Evolutionary conservation across 2,329 filamentous ascomycete species (phyloP), one percentile per base, ranked within the genome.

Genomic region (Trichoderma sp.): DNA sequence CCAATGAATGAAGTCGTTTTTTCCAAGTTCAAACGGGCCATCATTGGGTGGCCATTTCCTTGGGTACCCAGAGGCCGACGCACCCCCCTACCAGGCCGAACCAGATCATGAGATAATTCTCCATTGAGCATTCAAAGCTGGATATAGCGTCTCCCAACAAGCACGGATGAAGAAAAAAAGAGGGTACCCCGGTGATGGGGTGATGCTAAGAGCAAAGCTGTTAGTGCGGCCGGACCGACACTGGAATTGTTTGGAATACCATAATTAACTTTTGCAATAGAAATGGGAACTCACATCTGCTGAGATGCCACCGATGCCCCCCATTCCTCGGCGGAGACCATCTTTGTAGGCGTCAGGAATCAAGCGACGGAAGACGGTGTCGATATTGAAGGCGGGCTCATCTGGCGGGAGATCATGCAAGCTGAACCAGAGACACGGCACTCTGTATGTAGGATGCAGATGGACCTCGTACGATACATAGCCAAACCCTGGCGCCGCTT

Each of bases 141-240:
- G 84, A 83, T 86, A 98, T 92, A 64, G 92, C 92, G 72, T 95
- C 91, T 68, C 91, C 92, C 10, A 96, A 92, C 78, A 92, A 88
- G 81, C 96, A 98, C 29, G 96, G 95, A 81, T 99, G 96, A 74
- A 98, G 86, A 80, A 97, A 97, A 80, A 95, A 97, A 61, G 89
- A 88, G 52, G 94, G 93, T 70, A 90, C 80, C 65, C 91, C 91
- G 69, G 89, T 92, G 70, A 92, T 80, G 64, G 96, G 95, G 84
- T 98, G 94, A 79, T 96, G 90, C 89, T 95, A 81, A 77, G 75
- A 72, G 68, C 69, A 75, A 24, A 75, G 68, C 59, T 72, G 75
- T 85, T 82, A 83, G 81, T 82, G 73, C 74, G 75, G 77, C 75
- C 74, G 72, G 72, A 73, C 74, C 73, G 57, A 37, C 40, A 67